Base-by-base conservation (phyloP, 768 basidiomycete species). In the Piloderma croceum region DNA sequence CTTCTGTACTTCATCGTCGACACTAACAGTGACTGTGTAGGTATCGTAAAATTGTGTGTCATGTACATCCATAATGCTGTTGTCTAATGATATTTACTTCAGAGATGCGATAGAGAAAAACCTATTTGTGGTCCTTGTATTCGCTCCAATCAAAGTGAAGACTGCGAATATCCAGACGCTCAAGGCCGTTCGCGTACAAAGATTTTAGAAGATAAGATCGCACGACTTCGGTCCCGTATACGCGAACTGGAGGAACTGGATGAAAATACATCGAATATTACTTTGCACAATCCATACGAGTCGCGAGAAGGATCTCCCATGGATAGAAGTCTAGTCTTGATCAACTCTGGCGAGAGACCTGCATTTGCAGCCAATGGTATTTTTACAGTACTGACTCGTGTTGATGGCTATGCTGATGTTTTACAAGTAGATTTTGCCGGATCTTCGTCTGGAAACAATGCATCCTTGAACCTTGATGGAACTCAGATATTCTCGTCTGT, bases 141-240 rank as follows among this genome's bases (percentile, higher is more conserved):
- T 18, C 62, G 68, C 6, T 73, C 76, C 19, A 75, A 79, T 25
- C 74, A 79, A 43, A 69, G 69, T 20, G 81, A 81, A 39, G 79
- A 79, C 22, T 86, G 83, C 56, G 82, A 85, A 60, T 86, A 83
- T 56, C 67, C 76, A 5, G 82, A 84, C 50, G 77, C 76, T 5
- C 71, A 70, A 23, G 72, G 72, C 31, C 72, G 77, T 43, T 77
- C 83, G 15, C 64, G 73, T 40, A 82, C 76, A 3, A 69, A 79
- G 50, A 63, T 68, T 4, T 58, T 85, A 15, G 79, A 82, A 53
- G 79, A 81, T 25, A 71, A 77, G 2, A 63, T 83, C 18, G 61
- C 68, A 1, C 65, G 73, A 22, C 60, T 84, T 24, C 73, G 74
- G 55, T 69, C 74, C 29, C 70, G 81, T 27, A 62, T 85, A 6